A percentile compares a stretch with the other conserved stretches of the same genome.
Conservation (phyloP, 371 early-diverging fungal genomes). For the Zopfochytrium polystomum region DNA sequence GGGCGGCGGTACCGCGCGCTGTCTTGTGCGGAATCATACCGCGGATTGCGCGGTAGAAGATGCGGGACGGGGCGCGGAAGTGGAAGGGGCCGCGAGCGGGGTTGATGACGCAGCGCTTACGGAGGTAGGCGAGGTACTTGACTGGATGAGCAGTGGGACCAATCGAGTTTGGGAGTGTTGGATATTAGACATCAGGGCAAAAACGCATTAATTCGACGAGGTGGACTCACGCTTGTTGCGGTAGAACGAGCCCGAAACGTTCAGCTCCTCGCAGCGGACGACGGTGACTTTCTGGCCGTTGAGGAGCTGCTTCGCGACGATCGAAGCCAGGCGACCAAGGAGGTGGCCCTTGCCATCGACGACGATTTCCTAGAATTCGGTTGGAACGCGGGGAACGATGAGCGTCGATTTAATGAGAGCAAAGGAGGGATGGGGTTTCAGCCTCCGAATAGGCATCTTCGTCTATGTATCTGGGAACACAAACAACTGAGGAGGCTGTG, state of each 20-base stretch:
- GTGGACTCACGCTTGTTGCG: conserved; percentile 91
- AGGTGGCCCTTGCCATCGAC: conserved; percentile 99
- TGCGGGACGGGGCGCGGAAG: conserved; percentile 98
- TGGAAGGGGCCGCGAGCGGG: conserved; percentile 99
- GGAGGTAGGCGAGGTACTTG: conserved; percentile 95
- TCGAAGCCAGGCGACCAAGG: conserved; percentile 97
- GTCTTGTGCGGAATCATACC: conserved; percentile 99
- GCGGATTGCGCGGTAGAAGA: conserved; percentile 96
- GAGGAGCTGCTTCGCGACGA: conserved; percentile 98
- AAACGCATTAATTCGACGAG: conserved; percentile 8
- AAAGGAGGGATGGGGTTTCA: neutral
- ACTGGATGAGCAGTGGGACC: conserved; percentile 48
- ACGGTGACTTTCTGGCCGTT: conserved; percentile 97
- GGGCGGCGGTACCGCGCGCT: conserved; percentile 95
- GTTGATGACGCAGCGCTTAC: conserved; percentile 99
- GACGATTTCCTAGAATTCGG: conserved; percentile 78
- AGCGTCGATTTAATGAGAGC: neutral
- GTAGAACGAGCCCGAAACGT: conserved; percentile 98
- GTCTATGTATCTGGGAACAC: too few species aligned
- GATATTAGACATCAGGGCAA: neutral
- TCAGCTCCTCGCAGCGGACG: conserved; percentile 97
- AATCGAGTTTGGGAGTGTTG: neutral
- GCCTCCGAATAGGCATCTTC: neutral
- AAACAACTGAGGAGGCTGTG: too few species aligned
- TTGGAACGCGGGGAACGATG: too few species aligned